Evolutionary conservation across 2,329 filamentous ascomycete species (phyloP), one percentile per base, ranked within the genome.

Genomic region (Ophiostoma tasmaniense): DNA sequence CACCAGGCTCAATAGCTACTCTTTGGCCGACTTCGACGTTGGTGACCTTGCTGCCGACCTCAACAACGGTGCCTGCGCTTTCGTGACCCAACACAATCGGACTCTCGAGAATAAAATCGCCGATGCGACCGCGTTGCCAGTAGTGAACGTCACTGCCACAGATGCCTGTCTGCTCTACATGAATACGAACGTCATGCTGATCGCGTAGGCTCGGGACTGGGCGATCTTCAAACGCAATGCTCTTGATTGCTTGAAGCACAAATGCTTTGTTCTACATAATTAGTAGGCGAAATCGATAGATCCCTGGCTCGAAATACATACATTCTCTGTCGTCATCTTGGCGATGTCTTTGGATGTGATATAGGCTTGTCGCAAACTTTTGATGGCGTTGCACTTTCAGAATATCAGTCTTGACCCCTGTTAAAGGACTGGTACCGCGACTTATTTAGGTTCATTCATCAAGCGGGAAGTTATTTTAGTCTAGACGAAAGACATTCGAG

Each of bases 1-100:
- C 80, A 61, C 87, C 87, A 1, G 87, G 87, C 78, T 90, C 88
- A 80, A 90, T 86, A 35, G 87, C 86, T 25, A 90, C 88, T n/a
- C 82, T 81, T 75, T 90, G 88, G 68, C 88, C 88, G 39, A 85
- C 81, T 73, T 85, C 83, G 69, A 90, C 78, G 3, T 78, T 80
- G 65, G 80, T 85, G 50, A 90, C 88, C 30, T 79, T 79, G 45
- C 81, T 78, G 66, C 88, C 88, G 50, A 89, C 81, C 28, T 81
- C 77, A 72, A 81, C 78, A 71, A 90, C 80, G 35, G 87, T 80
- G 59, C 88, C 88, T 17, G 87, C 83, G 35, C 86, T 87, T 76
- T 90, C 88, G 75, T 90, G 88, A 70, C 88, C 88, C 69, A 81
- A 67, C 13, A 79, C 80, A 68, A 84, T 74, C 25, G 83, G 82